These are phyloP conservation scores for Tylopilus microsporus DNA, from an alignment of 1,284 basidiomycete genomes.

Conservation along the genomic window DNA sequence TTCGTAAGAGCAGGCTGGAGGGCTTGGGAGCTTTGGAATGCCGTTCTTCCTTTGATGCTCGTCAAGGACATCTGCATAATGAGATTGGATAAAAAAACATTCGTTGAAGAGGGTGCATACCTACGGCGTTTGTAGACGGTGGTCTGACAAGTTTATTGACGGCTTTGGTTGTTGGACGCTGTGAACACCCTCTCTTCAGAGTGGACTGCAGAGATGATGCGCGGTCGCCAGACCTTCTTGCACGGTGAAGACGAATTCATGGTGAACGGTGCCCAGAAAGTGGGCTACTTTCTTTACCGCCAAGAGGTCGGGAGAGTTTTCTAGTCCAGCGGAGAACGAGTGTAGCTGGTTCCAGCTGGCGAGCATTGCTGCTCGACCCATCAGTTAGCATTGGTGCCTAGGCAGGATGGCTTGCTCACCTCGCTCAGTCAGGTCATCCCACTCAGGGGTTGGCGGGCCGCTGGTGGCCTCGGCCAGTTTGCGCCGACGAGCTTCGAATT, in stretches of 20 bases:
- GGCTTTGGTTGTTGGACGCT: too few relatives aligned
- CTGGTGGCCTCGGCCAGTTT: constrained; percentile 51
- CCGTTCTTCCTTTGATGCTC: too few relatives aligned
- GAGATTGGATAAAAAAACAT: too few relatives aligned
- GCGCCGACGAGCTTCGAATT: constrained; percentile 64
- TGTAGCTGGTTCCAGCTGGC: constrained; percentile 95
- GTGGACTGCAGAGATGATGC: too few relatives aligned
- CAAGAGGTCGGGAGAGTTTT: constrained; percentile 91
- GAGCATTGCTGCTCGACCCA: constrained; percentile 49
- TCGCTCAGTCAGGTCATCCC: constrained; percentile 45
- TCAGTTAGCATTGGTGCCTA: neutral
- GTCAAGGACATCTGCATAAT: too few relatives aligned
- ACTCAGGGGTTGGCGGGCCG: constrained; percentile 55
- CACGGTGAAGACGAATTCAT: constrained; percentile 98
- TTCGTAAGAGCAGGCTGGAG: too few relatives aligned
- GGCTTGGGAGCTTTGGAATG: too few relatives aligned
- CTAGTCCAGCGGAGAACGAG: constrained; percentile 96
- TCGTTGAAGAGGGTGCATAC: too few relatives aligned
- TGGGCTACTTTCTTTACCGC: constrained; percentile 93
- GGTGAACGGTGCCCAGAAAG: constrained; percentile 92
- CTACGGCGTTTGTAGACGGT: too few relatives aligned
- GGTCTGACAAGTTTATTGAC: too few relatives aligned
- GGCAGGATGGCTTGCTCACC: constrained; percentile 37
- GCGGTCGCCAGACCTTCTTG: constrained; percentile 98
- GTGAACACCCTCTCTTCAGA: too few relatives aligned